A percentile compares a stretch with the other conserved stretches of the same genome.
phyloP scores from a whole-genome alignment of 2,329 filamentous ascomycete genomes.

The Aspergillus hiratsukae region DNA sequence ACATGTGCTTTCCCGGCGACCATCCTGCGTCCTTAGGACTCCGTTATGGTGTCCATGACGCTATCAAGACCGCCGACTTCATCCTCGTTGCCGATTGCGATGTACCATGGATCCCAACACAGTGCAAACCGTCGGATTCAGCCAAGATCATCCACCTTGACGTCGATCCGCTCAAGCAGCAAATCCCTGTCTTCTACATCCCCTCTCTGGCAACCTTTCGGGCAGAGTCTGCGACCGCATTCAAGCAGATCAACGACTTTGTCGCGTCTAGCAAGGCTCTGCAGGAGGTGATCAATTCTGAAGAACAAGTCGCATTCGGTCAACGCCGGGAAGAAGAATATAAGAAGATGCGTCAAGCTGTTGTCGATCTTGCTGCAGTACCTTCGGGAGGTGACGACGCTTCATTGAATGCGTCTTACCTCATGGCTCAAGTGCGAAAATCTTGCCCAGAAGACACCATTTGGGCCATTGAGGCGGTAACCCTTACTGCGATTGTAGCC shows the following conservation, averaged over 20 bases:
- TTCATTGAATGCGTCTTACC: constrained; percentile 57
- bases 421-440: constrained; percentile 53
- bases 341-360: constrained; percentile 54
- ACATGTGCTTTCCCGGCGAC: constrained; percentile 48
- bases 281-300: constrained; percentile 39
- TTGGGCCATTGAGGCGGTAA: constrained; percentile 74
- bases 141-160: constrained; percentile 63
- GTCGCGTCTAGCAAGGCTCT: constrained; percentile 48
- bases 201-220: constrained; percentile 61
- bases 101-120: constrained; percentile 88
- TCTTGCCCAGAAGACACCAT: constrained; percentile 62
- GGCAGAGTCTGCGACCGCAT: constrained; percentile 59
- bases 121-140: constrained; percentile 53
- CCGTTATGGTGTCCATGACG: constrained; percentile 68
- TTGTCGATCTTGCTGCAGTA: constrained; percentile 52
- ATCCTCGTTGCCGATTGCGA: constrained; percentile 86
- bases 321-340: constrained; percentile 56
- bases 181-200: constrained; percentile 71
- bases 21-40: constrained; percentile 61
- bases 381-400: constrained; percentile 56
- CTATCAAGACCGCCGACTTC: constrained; percentile 71
- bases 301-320: constrained; percentile 46
- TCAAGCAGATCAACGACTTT: constrained; percentile 65
- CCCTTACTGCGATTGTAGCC: constrained; percentile 61
- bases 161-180: constrained; percentile 64